phyloP scores from a whole-genome alignment of 139 green algal species.

The Coelastrella sp. region DNA sequence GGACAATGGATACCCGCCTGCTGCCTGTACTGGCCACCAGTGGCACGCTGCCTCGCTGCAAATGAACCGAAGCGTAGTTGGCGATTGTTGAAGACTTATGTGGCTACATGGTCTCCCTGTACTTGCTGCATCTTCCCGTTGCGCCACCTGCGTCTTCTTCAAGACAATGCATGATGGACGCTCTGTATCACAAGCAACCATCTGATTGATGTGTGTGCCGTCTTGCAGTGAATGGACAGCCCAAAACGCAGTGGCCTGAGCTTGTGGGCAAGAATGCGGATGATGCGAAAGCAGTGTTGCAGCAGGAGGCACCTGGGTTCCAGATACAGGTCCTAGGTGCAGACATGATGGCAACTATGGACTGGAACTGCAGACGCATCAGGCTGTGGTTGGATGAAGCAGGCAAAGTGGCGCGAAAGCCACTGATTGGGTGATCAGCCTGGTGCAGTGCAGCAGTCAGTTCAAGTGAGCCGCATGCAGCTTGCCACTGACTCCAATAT shows the following conservation, averaged over 20 bases:
- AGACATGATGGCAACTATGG: constrained; percentile 39
- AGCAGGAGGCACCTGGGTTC: constrained; percentile 11
- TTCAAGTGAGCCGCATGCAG: too few relatives aligned
- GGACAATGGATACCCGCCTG: too few relatives aligned
- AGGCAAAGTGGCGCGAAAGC: not conserved
- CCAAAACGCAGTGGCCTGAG: constrained; percentile 44
- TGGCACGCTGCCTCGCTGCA: not conserved
- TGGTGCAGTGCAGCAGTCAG: too few relatives aligned
- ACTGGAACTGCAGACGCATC: constrained; percentile 4
- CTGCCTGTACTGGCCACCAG: too few relatives aligned
- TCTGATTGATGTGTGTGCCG: too few relatives aligned
- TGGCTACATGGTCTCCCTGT: too few relatives aligned
- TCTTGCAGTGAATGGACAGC: not conserved
- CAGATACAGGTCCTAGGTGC: constrained; percentile 8
- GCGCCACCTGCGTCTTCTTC: not conserved
- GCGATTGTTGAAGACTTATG: too few relatives aligned
- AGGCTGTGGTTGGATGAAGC: constrained; percentile 10
- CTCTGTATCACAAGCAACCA: too few relatives aligned
- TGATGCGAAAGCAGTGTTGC: constrained; percentile 3
- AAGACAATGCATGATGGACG: not conserved
- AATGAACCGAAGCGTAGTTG: too few relatives aligned
- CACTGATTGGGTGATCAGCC: not conserved
- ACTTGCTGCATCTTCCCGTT: too few relatives aligned
- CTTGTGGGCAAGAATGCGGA: constrained; percentile 39
- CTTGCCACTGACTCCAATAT: too few relatives aligned